Evolutionary conservation across 2,329 filamentous ascomycete species (phyloP).

Genomic region (Penicillium sp.): DNA sequence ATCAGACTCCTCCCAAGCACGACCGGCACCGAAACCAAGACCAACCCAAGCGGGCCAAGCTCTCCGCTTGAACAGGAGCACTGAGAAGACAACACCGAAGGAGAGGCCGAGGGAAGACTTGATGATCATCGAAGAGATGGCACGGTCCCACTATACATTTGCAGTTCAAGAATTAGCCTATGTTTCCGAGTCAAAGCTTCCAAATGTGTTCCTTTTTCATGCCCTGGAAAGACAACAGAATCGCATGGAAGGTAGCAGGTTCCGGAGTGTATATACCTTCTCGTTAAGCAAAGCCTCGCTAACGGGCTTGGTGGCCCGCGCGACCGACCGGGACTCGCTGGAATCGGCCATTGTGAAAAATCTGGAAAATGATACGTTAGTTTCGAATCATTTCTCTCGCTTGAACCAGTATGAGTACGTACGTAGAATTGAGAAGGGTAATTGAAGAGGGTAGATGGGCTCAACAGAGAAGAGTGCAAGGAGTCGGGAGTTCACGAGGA

Average conservation of each 20-base stretch:
- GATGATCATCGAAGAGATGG: conserved; percentile 95
- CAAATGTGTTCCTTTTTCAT: not conserved
- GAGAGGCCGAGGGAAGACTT: conserved; percentile 93
- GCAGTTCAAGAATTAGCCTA: conserved; percentile 19
- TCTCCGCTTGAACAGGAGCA: conserved; percentile 95
- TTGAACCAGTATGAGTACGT: not conserved
- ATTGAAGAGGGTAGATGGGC: conserved; percentile 18
- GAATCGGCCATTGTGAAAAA: conserved; percentile 57
- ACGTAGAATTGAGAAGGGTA: conserved; percentile 19
- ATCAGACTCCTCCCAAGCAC: conserved; percentile 98
- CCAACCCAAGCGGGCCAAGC: conserved; percentile 97
- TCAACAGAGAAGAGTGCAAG: conserved; percentile 22
- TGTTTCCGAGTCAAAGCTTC: not conserved
- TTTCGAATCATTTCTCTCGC: not conserved
- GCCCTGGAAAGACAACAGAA: not conserved
- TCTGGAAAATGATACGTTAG: conserved; percentile 21
- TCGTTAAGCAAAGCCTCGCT: conserved; percentile 98
- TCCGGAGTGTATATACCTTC: conserved; percentile 67
- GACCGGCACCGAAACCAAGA: conserved; percentile 89
- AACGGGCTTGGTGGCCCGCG: conserved; percentile 73
- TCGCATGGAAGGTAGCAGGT: not conserved
- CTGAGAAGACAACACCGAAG: conserved; percentile 98
- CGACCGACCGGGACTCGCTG: conserved; percentile 57
- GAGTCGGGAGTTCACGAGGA: conserved; percentile 27
- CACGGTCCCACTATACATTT: conserved; percentile 84